Evolutionary conservation across 192 early-diverging fungal species (phyloP), one percentile per base, ranked within the genome.

Genomic region (Linnemannia zychae): DNA sequence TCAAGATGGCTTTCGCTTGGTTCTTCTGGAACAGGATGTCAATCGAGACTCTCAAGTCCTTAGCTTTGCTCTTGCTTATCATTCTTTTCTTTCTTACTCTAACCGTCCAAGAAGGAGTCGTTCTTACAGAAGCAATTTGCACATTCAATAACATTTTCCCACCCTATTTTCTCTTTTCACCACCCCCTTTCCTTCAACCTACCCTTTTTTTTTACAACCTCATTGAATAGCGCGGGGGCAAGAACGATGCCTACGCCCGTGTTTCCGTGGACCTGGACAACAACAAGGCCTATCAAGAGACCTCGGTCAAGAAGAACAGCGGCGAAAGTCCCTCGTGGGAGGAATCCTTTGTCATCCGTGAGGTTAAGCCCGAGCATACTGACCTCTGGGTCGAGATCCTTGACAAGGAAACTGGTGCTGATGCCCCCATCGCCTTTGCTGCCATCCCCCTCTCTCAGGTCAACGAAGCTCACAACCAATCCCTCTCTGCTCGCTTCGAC

Each of bases 391-490:
- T 89, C 60, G 88, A 89, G 75, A 74, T 89, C 31, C 46, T 89
- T 37, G 87, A 89, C 36, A 71, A 79, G 40, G 88, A 89, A 15
- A 20, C 63, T 2, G 81, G 77, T 16, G 67, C 69, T 20, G 72
- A 79, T 57, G 87, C 76, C 50, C 72, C 85, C 22, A 89, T 89
- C 18, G 87, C 79, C 49, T 89, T 80, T 60, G 57, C 80, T 47
- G 87, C 87, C 40, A 89, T 89, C 44, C 87, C 87, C 31, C 76
- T 89, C 66, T 49, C 77, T 3, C 88, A 89, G 47, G 72, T 88
- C 47, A 52, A 78, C 28, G 68, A 84, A 33, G 34, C 79, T 31
- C 66, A 78, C 13, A 67, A 74, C 50, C 72, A 74, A 6, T 65
- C 65, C 20, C 44, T 88, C 70, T 75, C 77, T 18, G 87, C 81